Percentiles rank a stretch among this genome's conserved stretches.
These are phyloP conservation scores for Prunus mongolica DNA, from an alignment of 306 rosid species.

Conservation along the genomic window DNA sequence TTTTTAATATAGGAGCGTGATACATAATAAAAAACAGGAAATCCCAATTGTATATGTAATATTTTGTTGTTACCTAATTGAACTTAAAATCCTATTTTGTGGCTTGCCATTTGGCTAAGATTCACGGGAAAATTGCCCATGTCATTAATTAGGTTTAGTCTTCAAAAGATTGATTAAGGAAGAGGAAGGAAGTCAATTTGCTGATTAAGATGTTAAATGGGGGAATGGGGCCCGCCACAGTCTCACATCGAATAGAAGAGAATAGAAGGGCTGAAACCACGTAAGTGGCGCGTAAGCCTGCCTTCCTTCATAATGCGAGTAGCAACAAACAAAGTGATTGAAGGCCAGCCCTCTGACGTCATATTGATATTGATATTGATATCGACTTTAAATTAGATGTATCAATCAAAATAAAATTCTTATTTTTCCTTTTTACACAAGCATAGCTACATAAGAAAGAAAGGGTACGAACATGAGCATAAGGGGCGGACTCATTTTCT, in stretches of 20 bases:
- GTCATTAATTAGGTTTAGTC: too few relatives aligned
- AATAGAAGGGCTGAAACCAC: neutral
- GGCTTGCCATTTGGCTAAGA: neutral
- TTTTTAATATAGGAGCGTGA: neutral
- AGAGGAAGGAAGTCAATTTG: neutral
- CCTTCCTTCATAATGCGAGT: too few relatives aligned
- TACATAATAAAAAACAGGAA: neutral
- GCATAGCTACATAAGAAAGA: too few relatives aligned
- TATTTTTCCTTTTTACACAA: too few relatives aligned
- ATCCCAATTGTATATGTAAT: neutral
- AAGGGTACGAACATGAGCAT: accelerated
- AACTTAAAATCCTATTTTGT: neutral
- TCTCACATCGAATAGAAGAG: too few relatives aligned
- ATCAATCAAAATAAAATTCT: too few relatives aligned
- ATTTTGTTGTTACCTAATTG: neutral
- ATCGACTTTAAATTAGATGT: too few relatives aligned
- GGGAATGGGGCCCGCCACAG: neutral
- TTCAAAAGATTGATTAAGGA: neutral
- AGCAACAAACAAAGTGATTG: neutral
- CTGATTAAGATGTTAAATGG: neutral
- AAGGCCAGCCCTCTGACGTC: too few relatives aligned
- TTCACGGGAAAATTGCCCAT: too few relatives aligned
- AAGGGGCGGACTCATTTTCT: too few relatives aligned
- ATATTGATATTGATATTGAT: too few relatives aligned
- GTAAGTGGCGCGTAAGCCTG: neutral